phyloP scores from a whole-genome alignment of 768 basidiomycete species.

The Amanita exitialis region DNA sequence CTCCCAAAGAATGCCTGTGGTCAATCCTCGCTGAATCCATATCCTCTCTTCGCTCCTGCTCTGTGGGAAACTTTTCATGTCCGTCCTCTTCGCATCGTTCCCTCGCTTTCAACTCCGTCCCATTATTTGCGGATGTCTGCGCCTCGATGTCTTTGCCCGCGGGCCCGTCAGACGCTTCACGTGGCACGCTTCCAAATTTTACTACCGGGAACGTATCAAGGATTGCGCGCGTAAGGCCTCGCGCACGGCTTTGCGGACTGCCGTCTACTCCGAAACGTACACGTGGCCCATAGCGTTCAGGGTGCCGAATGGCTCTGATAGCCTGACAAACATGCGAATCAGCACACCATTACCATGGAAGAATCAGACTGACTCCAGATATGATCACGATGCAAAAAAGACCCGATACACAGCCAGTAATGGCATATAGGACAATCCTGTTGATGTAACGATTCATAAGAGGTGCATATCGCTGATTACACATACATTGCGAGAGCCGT shows the following conservation, averaged over 20 bases:
- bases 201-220: conserved; percentile 93
- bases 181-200: conserved; percentile 50
- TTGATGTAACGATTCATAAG: not conserved
- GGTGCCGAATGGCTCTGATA: conserved; percentile 74
- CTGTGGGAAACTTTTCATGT: not conserved
- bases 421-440: conserved; percentile 79
- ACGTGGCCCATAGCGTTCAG: conserved; percentile 86
- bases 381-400: conserved; percentile 81
- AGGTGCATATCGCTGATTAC: not conserved
- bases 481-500: conserved; percentile 73
- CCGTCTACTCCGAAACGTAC: conserved; percentile 27
- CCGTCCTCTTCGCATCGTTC: conserved; percentile 7
- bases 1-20: too few species aligned
- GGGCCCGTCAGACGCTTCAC: not conserved
- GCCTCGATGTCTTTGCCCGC: conserved; percentile 18
- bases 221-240: conserved; percentile 87
- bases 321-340: conserved; percentile 34
- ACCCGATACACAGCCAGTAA: conserved; percentile 82
- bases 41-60: not conserved
- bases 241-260: conserved; percentile 54
- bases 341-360: not conserved
- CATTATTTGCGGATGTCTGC: conserved; percentile 3
- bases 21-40: not conserved
- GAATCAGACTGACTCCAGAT: conserved; percentile 49
- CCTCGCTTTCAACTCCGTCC: conserved; percentile 12